Percentiles rank a stretch among this genome's conserved stretches.
These are phyloP conservation scores for Colletotrichum aenigma DNA, from an alignment of 2,329 filamentous ascomycete genomes.

Conservation along the genomic window DNA sequence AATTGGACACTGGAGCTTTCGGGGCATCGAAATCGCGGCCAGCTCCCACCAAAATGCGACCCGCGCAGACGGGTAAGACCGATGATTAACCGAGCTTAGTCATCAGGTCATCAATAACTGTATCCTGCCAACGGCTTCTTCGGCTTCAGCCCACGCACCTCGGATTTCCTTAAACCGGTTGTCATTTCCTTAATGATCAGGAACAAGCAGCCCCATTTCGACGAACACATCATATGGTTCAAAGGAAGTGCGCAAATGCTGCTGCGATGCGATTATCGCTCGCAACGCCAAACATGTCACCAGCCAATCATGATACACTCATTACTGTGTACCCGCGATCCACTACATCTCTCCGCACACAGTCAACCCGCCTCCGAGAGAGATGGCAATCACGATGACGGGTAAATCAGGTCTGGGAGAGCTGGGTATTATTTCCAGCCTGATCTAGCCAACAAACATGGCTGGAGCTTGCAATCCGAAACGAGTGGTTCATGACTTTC, in stretches of 20 bases:
- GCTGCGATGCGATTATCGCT: neutral
- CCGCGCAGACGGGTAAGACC: neutral
- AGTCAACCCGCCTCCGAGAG: neutral
- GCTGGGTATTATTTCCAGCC: neutral
- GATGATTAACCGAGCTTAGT: conserved; percentile 17
- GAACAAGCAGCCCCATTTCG: neutral
- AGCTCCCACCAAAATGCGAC: conserved; percentile 17
- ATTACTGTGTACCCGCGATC: neutral
- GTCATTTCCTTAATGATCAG: neutral
- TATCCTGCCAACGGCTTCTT: neutral
- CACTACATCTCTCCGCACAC: neutral
- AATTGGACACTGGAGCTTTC: conserved; percentile 10
- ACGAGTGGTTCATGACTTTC: neutral
- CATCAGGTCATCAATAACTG: neutral
- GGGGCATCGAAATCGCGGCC: neutral
- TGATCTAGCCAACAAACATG: neutral
- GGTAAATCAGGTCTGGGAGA: neutral
- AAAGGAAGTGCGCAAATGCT: neutral
- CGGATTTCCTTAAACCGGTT: neutral
- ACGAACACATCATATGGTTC: neutral
- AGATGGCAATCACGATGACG: neutral
- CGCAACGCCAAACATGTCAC: neutral
- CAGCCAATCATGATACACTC: neutral
- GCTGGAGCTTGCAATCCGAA: neutral
- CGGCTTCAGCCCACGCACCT: neutral